Base-by-base conservation (phyloP, 1,284 basidiomycete species). In the Papiliotrema nemorosa region DNA sequence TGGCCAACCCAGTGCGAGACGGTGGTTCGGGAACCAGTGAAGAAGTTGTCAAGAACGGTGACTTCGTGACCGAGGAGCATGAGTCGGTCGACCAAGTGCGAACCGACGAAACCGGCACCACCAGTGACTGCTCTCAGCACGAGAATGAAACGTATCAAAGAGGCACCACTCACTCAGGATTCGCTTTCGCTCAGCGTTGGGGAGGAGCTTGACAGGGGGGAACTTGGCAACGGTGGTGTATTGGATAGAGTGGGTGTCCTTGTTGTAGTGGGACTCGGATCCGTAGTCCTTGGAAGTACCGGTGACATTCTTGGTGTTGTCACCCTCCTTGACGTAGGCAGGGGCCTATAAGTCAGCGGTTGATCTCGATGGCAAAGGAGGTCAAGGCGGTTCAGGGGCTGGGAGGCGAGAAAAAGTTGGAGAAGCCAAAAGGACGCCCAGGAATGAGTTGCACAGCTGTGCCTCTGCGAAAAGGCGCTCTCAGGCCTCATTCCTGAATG, bases 21-120 rank as follows among this genome's bases (percentile, higher is more conserved):
- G 45, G 91, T 93, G 29, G 89, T 92, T 75, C 93, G 93, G 48
- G 88, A 89, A 20, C 94, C 94, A 21, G 93, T 97, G 78, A 97
- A 97, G 74, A 97, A 97, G 78, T 97, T 97, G 79, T 97, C 94
- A 49, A 97, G 77, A 51, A 97, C 94, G 47, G 90, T 92, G 59
- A 97, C 92, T 73, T 97, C 93, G 74, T 97, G 94, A 20, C 94
- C 94, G 59, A 97, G 84, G 59, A 97, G 82, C 90, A 98, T 94
- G 54, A 97, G 82, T 48, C 94, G 85, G 78, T 98, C 94, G 47
- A 93, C 89, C 51, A 98, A 84, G 78, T 98, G 94, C 38, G 90
- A 94, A 26, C 94, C 94, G 53, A 98, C 93, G 72, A 98, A 98
- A 26, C 93, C 93, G 43, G 94, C 94, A 49, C 92, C 93, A 59